phyloP scores from a whole-genome alignment of 169 alveolate species.

The Hepatocystis sp. region DNA sequence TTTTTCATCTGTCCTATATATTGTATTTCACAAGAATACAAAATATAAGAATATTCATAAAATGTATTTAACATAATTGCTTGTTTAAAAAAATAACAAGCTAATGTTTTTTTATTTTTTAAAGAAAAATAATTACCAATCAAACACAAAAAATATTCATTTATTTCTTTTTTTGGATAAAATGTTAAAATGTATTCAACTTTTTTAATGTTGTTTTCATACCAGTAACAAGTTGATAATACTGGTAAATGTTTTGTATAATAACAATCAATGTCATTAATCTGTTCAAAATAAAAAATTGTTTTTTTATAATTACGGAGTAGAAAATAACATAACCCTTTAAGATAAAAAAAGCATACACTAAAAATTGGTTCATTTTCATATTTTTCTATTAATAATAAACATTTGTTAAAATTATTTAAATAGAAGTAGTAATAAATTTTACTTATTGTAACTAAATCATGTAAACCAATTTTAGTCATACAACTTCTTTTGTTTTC shows the following conservation, averaged over 20 bases:
- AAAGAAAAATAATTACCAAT: conserved; percentile 71
- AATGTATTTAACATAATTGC: conserved; percentile 39
- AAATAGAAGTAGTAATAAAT: conserved; percentile 22
- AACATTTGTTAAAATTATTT: conserved; percentile 47
- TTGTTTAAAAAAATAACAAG: conserved; percentile 33
- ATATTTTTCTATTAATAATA: conserved; percentile 50
- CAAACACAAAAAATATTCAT: conserved; percentile 56
- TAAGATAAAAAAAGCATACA: conserved; percentile 16
- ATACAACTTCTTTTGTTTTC: conserved; percentile 4
- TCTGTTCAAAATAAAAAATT: conserved; percentile 23
- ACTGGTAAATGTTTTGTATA: conserved; percentile 58
- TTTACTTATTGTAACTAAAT: conserved; percentile 34
- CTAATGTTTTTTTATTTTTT: conserved; percentile 48
- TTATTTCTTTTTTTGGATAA: conserved; percentile 47
- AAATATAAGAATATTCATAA: conserved; percentile 65
- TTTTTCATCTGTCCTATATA: conserved; percentile 24
- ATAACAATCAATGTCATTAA: conserved; percentile 40
- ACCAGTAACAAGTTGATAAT: conserved; percentile 68
- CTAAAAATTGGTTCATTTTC: conserved; percentile 63
- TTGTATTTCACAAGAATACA: conserved; percentile 65
- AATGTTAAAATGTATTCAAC: conserved; percentile 45
- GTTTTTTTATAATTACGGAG: conserved; percentile 54
- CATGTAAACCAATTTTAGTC: conserved; percentile 24
- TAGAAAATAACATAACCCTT: conserved; percentile 57
- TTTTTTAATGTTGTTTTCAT: conserved; percentile 16